phyloP scores from a whole-genome alignment of 2,329 filamentous ascomycete species.

The Alternaria viburni region DNA sequence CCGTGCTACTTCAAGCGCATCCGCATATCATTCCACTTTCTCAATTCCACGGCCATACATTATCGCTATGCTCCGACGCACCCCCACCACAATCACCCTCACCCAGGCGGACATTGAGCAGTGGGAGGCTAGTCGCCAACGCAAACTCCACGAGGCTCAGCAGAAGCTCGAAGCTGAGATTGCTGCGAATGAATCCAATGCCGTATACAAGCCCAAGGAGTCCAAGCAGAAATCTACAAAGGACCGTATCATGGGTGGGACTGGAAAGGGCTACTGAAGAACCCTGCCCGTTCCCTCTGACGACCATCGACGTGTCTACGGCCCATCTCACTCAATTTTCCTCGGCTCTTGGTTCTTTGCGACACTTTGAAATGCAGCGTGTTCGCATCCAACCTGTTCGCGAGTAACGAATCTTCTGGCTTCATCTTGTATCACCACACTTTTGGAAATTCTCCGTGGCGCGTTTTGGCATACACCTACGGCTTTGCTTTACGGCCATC shows the following conservation, averaged over 20 bases:
- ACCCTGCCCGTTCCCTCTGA: neutral
- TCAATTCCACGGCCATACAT: neutral
- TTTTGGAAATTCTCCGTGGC: neutral
- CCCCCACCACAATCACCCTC: conserved; percentile 70
- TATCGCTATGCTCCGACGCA: conserved; percentile 67
- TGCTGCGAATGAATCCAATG: conserved; percentile 20
- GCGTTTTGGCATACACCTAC: neutral
- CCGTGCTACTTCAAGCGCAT: neutral
- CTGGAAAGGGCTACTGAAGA: conserved; percentile 15
- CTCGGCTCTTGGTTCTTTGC: neutral
- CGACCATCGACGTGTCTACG: neutral
- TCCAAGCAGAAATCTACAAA: conserved; percentile 32
- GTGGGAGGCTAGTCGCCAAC: conserved; percentile 68
- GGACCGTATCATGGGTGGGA: conserved; percentile 42
- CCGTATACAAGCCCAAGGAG: conserved; percentile 22
- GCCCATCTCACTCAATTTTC: conserved; percentile 5
- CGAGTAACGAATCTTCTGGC: neutral
- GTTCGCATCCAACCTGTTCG: neutral
- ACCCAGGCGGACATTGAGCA: conserved; percentile 73
- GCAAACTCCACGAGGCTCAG: conserved; percentile 39
- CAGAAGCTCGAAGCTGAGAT: conserved; percentile 22
- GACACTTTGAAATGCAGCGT: neutral
- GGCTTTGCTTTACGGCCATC: neutral
- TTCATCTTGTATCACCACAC: neutral
- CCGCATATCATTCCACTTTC: neutral